phyloP scores from a whole-genome alignment of 225 moss, liverwort and hornwort species.

The Rhytidiadelphus loreus region DNA sequence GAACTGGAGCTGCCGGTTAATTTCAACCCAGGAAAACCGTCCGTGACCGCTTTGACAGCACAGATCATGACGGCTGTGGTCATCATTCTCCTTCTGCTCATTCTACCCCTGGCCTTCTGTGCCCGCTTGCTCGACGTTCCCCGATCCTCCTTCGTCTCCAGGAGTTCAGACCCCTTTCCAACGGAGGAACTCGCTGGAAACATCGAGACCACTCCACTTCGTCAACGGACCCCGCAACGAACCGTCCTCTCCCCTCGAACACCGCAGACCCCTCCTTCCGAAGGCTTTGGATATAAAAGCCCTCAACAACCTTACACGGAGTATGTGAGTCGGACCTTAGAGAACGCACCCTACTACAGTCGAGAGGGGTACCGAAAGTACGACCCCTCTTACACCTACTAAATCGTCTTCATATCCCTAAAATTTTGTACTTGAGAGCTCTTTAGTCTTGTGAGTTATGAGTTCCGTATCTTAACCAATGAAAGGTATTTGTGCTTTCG shows the following conservation, averaged over 20 bases:
- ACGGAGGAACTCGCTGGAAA: conserved; percentile 1
- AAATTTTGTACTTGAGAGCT: conserved; percentile 15
- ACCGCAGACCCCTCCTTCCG: conserved; percentile 30
- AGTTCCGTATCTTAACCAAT: neutral
- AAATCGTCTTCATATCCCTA: neutral
- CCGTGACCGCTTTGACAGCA: conserved; percentile 28
- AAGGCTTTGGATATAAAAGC: conserved; percentile 18
- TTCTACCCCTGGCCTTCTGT: conserved; percentile 73
- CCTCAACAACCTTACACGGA: conserved; percentile 44
- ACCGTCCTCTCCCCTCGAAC: conserved; percentile 34
- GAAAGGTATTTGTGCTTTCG: neutral
- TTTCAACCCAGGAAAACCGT: conserved; percentile 46
- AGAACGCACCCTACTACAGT: conserved; percentile 42
- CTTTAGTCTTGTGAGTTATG: neutral
- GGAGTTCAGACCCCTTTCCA: conserved; percentile 1
- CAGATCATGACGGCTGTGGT: conserved; percentile 45
- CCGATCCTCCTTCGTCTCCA: conserved; percentile 15
- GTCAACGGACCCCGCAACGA: conserved; percentile 29
- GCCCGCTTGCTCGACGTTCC: conserved; percentile 78
- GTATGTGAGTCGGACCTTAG: conserved; percentile 44
- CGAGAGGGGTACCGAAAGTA: conserved; percentile 38
- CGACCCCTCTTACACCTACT: conserved; percentile 41
- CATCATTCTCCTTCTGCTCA: conserved; percentile 46
- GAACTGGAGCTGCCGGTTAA: conserved; percentile 49
- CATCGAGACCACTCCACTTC: conserved; percentile 23